These are phyloP conservation scores for Malassezia arunalokei DNA, from an alignment of 1,284 basidiomycete genomes.

Conservation along the genomic window DNA sequence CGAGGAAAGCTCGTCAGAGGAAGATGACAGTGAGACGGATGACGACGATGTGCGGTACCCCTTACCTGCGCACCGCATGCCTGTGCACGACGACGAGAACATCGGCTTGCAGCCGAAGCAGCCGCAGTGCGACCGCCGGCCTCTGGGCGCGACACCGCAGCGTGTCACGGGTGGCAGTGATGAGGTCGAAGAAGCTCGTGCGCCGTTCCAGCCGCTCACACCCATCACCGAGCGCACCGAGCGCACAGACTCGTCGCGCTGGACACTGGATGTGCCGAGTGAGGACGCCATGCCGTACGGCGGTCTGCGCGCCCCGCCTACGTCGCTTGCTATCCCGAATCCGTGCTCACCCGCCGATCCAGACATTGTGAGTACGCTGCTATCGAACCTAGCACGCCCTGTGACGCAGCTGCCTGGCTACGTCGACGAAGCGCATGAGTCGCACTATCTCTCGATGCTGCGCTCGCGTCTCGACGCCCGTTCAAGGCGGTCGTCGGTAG, in stretches of 20 bases:
- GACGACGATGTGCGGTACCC: slow-evolving; percentile 15
- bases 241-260: neutral
- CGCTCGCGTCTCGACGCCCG: slow-evolving; percentile 20
- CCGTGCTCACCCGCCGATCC: slow-evolving; percentile 78
- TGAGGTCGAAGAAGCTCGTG: slow-evolving; percentile 13
- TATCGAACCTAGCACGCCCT: slow-evolving; percentile 56
- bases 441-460: slow-evolving; percentile 56
- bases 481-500: slow-evolving; percentile 4
- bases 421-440: slow-evolving; percentile 50
- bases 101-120: slow-evolving; percentile 17
- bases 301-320: neutral
- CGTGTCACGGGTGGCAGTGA: slow-evolving; percentile 25
- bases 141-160: slow-evolving; percentile 18
- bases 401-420: slow-evolving; percentile 55
- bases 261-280: neutral
- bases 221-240: slow-evolving; percentile 38
- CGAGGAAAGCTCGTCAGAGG: slow-evolving; percentile 18
- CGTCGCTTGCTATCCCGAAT: slow-evolving; percentile 53
- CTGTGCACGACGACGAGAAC: slow-evolving; percentile 21
- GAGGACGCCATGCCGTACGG: neutral
- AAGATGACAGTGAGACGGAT: slow-evolving; percentile 19
- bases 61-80: neutral
- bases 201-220: slow-evolving; percentile 31
- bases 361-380: slow-evolving; percentile 56
- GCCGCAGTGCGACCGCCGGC: slow-evolving; percentile 8